phyloP scores from a whole-genome alignment of 2,329 filamentous ascomycete genomes.

The Emergomyces pasteurianus region DNA sequence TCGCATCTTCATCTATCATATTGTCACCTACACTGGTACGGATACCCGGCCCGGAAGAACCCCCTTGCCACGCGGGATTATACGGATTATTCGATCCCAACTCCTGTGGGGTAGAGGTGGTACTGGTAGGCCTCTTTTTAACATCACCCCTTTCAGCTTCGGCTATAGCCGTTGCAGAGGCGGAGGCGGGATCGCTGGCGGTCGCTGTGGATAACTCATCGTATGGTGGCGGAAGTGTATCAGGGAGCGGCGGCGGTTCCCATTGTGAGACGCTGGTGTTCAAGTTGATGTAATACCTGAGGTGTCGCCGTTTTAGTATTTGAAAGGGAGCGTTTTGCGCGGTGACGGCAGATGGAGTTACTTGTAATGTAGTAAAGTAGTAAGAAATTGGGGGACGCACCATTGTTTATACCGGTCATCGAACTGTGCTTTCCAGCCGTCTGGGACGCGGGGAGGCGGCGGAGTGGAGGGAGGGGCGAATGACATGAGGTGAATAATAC shows the following conservation, averaged over 20 bases:
- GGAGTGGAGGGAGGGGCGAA: slow-evolving; percentile 36
- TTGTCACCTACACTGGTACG: slow-evolving; percentile 5
- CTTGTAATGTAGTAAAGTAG: not conserved
- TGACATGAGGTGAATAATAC: slow-evolving; percentile 17
- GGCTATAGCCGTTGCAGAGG: slow-evolving; percentile 3
- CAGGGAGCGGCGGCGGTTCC: slow-evolving; percentile 43
- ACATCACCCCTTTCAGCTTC: slow-evolving; percentile 21
- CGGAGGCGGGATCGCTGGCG: slow-evolving; percentile 23
- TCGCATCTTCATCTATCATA: slow-evolving; percentile 54
- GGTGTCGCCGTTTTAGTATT: not conserved
- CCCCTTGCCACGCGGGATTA: slow-evolving; percentile 21
- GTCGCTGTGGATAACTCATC: slow-evolving; percentile 38
- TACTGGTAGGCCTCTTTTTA: slow-evolving; percentile 30
- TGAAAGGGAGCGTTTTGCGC: not conserved
- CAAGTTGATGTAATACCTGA: slow-evolving; percentile 81
- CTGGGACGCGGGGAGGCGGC: slow-evolving; percentile 52
- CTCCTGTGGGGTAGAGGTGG: not conserved
- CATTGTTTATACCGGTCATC: slow-evolving; percentile 84
- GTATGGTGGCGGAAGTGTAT: slow-evolving; percentile 37
- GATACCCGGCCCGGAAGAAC: not conserved
- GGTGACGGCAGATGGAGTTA: not conserved
- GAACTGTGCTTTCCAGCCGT: slow-evolving; percentile 77
- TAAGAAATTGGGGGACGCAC: slow-evolving; percentile 28
- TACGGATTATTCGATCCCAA: slow-evolving; percentile 64
- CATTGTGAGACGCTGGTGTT: slow-evolving; percentile 83